Evolutionary conservation across 2,329 filamentous ascomycete genomes (phyloP), one percentile per base, ranked within the genome.

Genomic region (Fusarium sp.): DNA sequence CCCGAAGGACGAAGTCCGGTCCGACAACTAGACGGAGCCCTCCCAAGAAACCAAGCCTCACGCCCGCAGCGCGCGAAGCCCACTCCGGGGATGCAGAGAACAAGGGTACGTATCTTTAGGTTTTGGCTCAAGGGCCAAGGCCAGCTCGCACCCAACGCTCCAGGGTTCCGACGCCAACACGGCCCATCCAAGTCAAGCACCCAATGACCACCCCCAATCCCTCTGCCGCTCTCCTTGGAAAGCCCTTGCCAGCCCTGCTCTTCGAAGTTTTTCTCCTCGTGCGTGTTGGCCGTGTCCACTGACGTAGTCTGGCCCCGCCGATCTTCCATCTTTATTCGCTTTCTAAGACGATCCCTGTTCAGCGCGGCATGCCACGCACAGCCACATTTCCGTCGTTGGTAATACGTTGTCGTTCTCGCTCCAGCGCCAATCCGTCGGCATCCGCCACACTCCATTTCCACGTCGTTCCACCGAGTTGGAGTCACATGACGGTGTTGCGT

Each of bases 401-500:
- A 76, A 78, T 78, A 67, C 67, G 23, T 23, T 23, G 11, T 20
- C 9, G 23, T 39, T 54, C 41, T 20, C 35, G 60, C 48, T n/a
- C 37, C 35, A 52, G 41, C 27, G 64, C 71, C 73, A 67, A 66
- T 64, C 39, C 67, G 43, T 20, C 13, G 35, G 18, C 34, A 74
- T 78, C 76, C 73, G 78, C 79, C 79, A 80, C 79, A 78, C 64
- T 76, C 68, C 66, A 66, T 69, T 34, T 61, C 35, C 54, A 56
- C 62, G 35, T 57, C 25, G 57, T 69, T 73, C 69, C 69, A 73
- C 59, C 66, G n/a, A 34, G 35, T 35, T 56, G 20, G 52, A 63
- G 73, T 78, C 79, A 78, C 78, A 78, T 78, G 77, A 80, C 70
- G 68, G 30, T 59, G 27, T 34, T 52, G 43, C 16, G 45, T 60